Evolutionary conservation across 345 rosid species (phyloP), one percentile per base, ranked within the genome.

Genomic region (Trapa incisa): DNA sequence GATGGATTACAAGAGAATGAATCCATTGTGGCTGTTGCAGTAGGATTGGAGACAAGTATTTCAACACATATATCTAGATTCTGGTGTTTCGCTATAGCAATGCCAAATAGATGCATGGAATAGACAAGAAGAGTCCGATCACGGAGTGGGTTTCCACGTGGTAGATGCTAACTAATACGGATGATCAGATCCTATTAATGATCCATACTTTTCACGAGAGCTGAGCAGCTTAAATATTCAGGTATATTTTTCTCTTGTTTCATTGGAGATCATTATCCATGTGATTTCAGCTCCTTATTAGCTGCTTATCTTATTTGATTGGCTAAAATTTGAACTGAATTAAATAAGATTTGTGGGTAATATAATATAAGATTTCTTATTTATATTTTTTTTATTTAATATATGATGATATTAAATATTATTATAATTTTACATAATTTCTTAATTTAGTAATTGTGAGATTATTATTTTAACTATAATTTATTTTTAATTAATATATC

Each of bases 11-110:
- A 22, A 75, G 83, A 68, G 88, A 85, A 53, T 97, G 99, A 56
- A 82, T 94, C 75, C 95, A 81, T 65, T 94, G 99, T 78, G 93
- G 84, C 67, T 94, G 99, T 78, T 94, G 99, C 74, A 79, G 80
- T 76, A 81, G 86, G 84, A 84, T 86, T 66, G 80, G 67, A 78
- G 79, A 70, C 93, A 85, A 75, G 88, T 96, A 68, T 80, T 86
- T 73, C 83, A 86, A 80, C 87, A 91, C 77, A 89, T 89, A 74
- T 82, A 72, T 78, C 76, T 91, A 80, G 97, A 94, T 35, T 83
- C 86, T 73, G 96, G 97, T 65, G 67, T 64, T 74, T 94, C 97
- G 57, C 93, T 91, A 70, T 78, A 87, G 75, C 90, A 94, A 74
- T 89, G 96, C 84, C 99, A 83, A 76, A 75, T 85, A 61, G 89